Base-by-base conservation (phyloP, 495 filamentous ascomycete species). In the Symbiotaphrina buchneri region DNA sequence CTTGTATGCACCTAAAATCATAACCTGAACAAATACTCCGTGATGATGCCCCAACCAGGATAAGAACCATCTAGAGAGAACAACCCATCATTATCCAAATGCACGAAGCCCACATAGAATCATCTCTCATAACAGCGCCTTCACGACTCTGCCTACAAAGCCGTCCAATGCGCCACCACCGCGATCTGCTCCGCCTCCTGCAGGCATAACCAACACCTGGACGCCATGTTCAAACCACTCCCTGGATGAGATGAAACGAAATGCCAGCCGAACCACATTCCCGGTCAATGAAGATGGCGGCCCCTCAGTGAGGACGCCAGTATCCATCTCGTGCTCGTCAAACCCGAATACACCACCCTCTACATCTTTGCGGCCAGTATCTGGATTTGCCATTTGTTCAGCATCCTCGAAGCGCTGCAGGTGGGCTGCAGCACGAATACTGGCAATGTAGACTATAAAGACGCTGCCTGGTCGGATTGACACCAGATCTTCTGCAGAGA, bases 171-270 rank as follows among this genome's bases (percentile, higher is more conserved):
- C 68, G n/a, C 65, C 65, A 28, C 61, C 50, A 14, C 70, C 52
- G 50, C 70, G 49, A 53, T 61, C 36, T 40, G 61, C 44, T 48
- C 68, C 45, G 56, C 58, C 60, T 5, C 61, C 61, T 3, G 69
- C 68, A 1, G 72, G 74, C 63, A 80, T 71, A 4, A 95, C 57
- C 32, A 97, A 53, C 15, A 94, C 72, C 34, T 65, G 67, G 10
- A 71, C 73, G 1, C 73, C 85, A 7, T 78, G 40, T 48, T 91
- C 78, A 24, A 94, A 56, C 75, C 81, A 95, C 45, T 94, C 84
- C 18, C 72, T 63, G 27, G 65, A 72, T 4, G 68, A 67, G 8
- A 77, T 52, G 33, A 97, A 68, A 25, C 74, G 68, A 38, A 93
- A 72, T 0, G 65, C 69, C 21, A 91, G 74, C 19, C 14, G 10